These are phyloP conservation scores for Chalciporus chontae DNA, from an alignment of 768 basidiomycete species.

Conservation along the genomic window DNA sequence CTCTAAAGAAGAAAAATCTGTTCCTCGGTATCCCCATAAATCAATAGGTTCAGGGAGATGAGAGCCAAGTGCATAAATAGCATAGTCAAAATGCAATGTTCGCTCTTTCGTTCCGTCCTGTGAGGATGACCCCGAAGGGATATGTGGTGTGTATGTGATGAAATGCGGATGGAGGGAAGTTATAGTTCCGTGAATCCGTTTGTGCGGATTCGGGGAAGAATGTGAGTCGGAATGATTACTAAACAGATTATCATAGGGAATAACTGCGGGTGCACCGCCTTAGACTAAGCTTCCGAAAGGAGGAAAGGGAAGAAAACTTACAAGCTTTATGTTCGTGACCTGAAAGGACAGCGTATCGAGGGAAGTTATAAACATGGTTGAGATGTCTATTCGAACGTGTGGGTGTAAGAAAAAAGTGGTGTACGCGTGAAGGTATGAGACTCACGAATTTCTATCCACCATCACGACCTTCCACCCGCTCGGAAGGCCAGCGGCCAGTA, in stretches of 20 bases:
- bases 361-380: constrained; percentile 59
- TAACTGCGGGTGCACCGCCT: constrained; percentile 33
- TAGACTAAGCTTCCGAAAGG: neutral
- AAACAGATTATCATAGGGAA: constrained; percentile 54
- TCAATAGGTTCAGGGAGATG: constrained; percentile 52
- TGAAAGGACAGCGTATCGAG: constrained; percentile 53
- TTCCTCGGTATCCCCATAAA: constrained; percentile 40
- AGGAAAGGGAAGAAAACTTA: constrained; percentile 21
- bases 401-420: neutral
- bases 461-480: constrained; percentile 52
- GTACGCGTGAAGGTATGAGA: constrained; percentile 1
- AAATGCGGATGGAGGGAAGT: constrained; percentile 36
- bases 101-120: neutral
- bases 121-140: neutral
- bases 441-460: constrained; percentile 59
- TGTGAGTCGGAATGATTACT: constrained; percentile 13
- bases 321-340: constrained; percentile 67
- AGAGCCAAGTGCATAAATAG: constrained; percentile 60
- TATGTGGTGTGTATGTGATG: constrained; percentile 28
- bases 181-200: constrained; percentile 45
- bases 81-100: constrained; percentile 49
- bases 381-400: constrained; percentile 47
- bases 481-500: constrained; percentile 48
- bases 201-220: constrained; percentile 18
- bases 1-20: neutral